phyloP scores from a whole-genome alignment of 768 basidiomycete genomes.

The Pleurotus platypus region DNA sequence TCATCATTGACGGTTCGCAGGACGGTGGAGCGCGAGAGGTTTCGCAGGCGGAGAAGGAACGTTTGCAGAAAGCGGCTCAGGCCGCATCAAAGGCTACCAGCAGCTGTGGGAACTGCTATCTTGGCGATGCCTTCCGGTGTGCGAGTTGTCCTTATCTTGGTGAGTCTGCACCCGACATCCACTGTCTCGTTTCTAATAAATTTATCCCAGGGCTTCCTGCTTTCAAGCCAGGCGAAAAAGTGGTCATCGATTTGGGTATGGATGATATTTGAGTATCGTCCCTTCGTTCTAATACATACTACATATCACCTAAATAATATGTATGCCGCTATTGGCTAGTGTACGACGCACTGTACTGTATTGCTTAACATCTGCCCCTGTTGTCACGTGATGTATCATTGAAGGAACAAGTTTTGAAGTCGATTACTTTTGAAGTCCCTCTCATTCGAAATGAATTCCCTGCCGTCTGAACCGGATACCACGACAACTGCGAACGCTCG shows the following conservation, averaged over 20 bases:
- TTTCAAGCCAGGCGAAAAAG: slow-evolving; percentile 98
- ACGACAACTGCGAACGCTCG: slow-evolving; percentile 16
- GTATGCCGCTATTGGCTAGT: neutral
- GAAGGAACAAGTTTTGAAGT: no score
- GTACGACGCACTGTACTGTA: neutral
- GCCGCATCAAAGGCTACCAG: slow-evolving; percentile 86
- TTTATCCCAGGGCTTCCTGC: slow-evolving; percentile 80
- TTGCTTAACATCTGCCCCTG: no score
- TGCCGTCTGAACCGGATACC: no score
- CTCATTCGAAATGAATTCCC: no score
- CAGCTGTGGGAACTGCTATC: slow-evolving; percentile 95
- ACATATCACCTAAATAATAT: neutral
- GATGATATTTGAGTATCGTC: slow-evolving; percentile 66
- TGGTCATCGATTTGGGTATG: slow-evolving; percentile 85
- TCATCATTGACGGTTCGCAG: slow-evolving; percentile 64
- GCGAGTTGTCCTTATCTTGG: slow-evolving; percentile 94
- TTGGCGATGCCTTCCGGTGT: slow-evolving; percentile 98
- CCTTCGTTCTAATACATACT: neutral
- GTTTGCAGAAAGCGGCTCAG: slow-evolving; percentile 60
- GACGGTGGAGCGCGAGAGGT: slow-evolving; percentile 58
- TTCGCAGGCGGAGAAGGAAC: slow-evolving; percentile 57
- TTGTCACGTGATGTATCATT: no score
- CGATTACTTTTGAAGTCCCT: no score
- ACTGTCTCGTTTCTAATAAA: slow-evolving; percentile 9
- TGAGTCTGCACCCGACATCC: slow-evolving; percentile 38